Percentiles rank a stretch among this genome's conserved stretches.
These are phyloP conservation scores for Ramichloridium luteum DNA, from an alignment of 2,329 filamentous ascomycete species.

Conservation along the genomic window DNA sequence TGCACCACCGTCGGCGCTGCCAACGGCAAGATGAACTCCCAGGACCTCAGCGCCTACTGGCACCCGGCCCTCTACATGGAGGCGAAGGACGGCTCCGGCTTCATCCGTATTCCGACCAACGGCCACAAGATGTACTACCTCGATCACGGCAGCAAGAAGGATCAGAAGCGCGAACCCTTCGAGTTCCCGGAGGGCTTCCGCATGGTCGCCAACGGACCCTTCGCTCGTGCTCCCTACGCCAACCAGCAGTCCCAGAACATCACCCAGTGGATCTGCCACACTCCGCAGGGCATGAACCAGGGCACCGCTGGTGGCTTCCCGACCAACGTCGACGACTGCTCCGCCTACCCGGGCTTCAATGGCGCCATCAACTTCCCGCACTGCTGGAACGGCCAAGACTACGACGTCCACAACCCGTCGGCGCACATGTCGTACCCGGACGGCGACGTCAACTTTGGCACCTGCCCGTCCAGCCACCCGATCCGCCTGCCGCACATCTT, in stretches of 20 bases:
- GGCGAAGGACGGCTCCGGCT: slow-evolving; percentile 49
- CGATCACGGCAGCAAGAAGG: slow-evolving; percentile 28
- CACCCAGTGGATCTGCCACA: slow-evolving; percentile 44
- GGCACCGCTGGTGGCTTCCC: slow-evolving; percentile 38
- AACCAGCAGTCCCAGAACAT: slow-evolving; percentile 30
- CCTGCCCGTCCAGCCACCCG: slow-evolving; percentile 42
- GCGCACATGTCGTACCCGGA: slow-evolving; percentile 54
- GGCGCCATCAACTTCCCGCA: slow-evolving; percentile 59
- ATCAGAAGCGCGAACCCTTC: slow-evolving; percentile 52
- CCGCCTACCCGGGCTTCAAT: slow-evolving; percentile 42
- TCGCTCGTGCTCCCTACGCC: slow-evolving; percentile 43
- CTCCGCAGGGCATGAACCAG: slow-evolving; percentile 36
- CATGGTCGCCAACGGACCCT: slow-evolving; percentile 55
- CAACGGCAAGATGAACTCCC: slow-evolving; percentile 28
- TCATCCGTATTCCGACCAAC: slow-evolving; percentile 43
- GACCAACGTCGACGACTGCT: slow-evolving; percentile 58
- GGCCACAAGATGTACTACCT: slow-evolving; percentile 69
- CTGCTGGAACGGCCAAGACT: slow-evolving; percentile 54
- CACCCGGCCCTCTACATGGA: slow-evolving; percentile 58
- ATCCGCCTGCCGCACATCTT: slow-evolving; percentile 47
- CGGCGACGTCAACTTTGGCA: slow-evolving; percentile 34
- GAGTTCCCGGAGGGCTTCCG: slow-evolving; percentile 60
- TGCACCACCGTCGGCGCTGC: slow-evolving; percentile 29
- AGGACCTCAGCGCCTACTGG: slow-evolving; percentile 68
- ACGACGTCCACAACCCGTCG: slow-evolving; percentile 23